Percentiles rank a stretch among this genome's conserved stretches.
These are phyloP conservation scores for Termitomyces sp. DNA, from an alignment of 768 basidiomycete genomes.

Conservation along the genomic window DNA sequence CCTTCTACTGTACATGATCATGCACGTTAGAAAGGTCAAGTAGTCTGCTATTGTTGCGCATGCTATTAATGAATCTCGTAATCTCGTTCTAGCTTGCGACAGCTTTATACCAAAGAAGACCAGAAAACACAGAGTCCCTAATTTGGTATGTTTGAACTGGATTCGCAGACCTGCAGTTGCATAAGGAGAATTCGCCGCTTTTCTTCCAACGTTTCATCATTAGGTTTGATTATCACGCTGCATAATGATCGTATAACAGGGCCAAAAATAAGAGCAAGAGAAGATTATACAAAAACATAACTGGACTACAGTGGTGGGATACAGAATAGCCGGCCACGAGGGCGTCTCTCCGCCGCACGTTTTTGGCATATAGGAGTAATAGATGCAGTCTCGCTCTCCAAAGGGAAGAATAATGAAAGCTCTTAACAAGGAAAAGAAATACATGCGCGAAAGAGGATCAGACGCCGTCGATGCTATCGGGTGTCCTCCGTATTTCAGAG, in stretches of 20 bases:
- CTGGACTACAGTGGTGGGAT: too few relatives aligned
- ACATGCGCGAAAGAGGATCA: not conserved
- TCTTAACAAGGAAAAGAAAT: not conserved
- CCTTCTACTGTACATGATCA: not conserved
- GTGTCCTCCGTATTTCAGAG: not conserved
- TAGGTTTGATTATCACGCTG: not conserved
- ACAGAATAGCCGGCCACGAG: too few relatives aligned
- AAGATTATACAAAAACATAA: not conserved
- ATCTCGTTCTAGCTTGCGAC: not conserved
- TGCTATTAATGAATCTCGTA: not conserved
- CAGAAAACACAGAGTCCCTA: too few relatives aligned
- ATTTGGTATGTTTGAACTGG: not conserved
- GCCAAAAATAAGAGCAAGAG: too few relatives aligned
- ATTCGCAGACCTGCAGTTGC: not conserved
- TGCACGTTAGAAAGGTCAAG: too few relatives aligned
- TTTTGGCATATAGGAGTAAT: not conserved
- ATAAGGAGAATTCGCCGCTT: not conserved
- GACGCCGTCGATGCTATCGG: not conserved
- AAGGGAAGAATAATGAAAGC: not conserved
- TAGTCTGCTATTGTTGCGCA: not conserved
- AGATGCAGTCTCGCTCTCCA: not conserved
- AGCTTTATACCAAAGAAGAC: not conserved
- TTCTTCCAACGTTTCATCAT: not conserved
- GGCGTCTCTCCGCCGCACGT: not conserved
- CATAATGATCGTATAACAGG: not conserved